Conservation (phyloP, 108 stramenopile species). For the Fragilaria radians region DNA sequence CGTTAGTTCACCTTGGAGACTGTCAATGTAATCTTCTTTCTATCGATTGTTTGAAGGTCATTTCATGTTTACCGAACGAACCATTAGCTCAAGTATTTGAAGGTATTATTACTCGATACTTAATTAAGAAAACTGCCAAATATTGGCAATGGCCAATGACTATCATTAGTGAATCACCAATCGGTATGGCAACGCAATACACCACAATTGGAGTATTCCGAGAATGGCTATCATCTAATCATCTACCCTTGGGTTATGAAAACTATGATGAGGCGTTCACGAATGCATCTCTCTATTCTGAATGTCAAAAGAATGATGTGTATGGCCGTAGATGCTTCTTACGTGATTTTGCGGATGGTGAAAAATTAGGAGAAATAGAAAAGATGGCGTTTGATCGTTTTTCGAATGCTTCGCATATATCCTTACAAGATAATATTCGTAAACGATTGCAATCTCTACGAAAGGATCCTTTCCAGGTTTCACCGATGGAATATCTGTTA, state of each 20-base stretch:
- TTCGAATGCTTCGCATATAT: neutral
- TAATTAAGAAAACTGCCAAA: slow-evolving; percentile 10
- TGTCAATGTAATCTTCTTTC: slow-evolving; percentile 19
- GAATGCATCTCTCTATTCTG: slow-evolving; percentile 7
- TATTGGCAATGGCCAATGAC: neutral
- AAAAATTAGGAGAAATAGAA: slow-evolving; percentile 3
- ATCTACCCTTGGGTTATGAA: neutral
- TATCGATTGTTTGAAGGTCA: slow-evolving; percentile 11
- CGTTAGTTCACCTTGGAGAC: neutral
- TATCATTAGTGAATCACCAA: neutral
- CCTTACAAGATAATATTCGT: slow-evolving; percentile 1
- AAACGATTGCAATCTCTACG: neutral
- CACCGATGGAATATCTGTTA: slow-evolving; percentile 12
- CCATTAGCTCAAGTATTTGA: neutral
- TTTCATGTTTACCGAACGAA: slow-evolving; percentile 6
- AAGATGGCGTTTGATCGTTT: neutral
- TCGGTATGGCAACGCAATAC: slow-evolving; percentile 15
- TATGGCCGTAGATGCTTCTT: slow-evolving; percentile 9
- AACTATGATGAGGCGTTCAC: neutral
- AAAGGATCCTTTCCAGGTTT: neutral
- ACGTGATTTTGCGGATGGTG: neutral
- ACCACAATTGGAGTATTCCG: slow-evolving; percentile 3
- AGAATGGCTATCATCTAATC: slow-evolving; percentile 1
- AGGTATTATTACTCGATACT: slow-evolving; percentile 5
- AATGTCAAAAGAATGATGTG: slow-evolving; percentile 5